A percentile compares a stretch with the other conserved stretches of the same genome.
These are phyloP conservation scores for Diutina siamensis DNA, from an alignment of 1,139 yeast genomes.

Conservation along the genomic window DNA sequence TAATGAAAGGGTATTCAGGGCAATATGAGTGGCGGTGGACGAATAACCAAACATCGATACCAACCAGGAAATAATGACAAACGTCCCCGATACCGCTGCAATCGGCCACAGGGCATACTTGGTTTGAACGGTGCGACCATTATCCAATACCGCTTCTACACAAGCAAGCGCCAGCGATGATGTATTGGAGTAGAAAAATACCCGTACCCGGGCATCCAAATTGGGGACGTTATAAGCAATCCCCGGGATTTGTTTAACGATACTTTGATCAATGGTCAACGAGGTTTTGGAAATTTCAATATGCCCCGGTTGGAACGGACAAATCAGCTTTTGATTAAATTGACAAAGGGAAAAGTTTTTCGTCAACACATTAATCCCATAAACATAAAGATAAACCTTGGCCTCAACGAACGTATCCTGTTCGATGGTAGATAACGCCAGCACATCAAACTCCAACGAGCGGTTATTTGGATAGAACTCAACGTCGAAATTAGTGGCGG, in stretches of 20 bases:
- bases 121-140: slow-evolving; percentile 92
- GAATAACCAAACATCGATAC: slow-evolving; percentile 84
- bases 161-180: slow-evolving; percentile 62
- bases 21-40: slow-evolving; percentile 92
- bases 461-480: slow-evolving; percentile 53
- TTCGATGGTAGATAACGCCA: slow-evolving; percentile 64
- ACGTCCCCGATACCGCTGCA: slow-evolving; percentile 83
- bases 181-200: slow-evolving; percentile 43
- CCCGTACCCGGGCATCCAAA: slow-evolving; percentile 82
- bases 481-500: slow-evolving; percentile 39
- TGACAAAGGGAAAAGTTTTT: slow-evolving; percentile 54
- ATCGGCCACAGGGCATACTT: slow-evolving; percentile 95
- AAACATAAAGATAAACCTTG: slow-evolving; percentile 56
- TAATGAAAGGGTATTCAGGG: slow-evolving; percentile 85
- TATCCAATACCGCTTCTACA: slow-evolving; percentile 77
- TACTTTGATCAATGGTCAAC: slow-evolving; percentile 12
- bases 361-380: slow-evolving; percentile 64
- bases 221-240: slow-evolving; percentile 89
- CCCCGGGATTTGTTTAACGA: slow-evolving; percentile 54
- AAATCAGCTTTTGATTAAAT: slow-evolving; percentile 40
- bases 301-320: slow-evolving; percentile 86
- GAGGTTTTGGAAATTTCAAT: slow-evolving; percentile 49
- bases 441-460: slow-evolving; percentile 53
- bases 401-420: slow-evolving; percentile 58
- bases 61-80: slow-evolving; percentile 77